A percentile compares a stretch with the other conserved stretches of the same genome.
Conservation (phyloP, 805 yeast genomes). For the Cyberlindnera saturnus region DNA sequence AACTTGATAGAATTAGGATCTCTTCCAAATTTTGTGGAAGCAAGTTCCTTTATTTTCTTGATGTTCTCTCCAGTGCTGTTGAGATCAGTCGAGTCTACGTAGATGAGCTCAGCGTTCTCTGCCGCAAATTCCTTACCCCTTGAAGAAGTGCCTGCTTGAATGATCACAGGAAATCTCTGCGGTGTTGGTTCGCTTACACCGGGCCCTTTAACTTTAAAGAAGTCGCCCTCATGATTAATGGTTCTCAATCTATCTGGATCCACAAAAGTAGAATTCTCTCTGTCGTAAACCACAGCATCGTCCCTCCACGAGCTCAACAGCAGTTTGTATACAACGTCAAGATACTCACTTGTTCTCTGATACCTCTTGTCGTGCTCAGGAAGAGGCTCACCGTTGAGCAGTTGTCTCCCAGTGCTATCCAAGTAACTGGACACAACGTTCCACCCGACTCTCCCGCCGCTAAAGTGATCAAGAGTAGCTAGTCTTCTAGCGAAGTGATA, state of each 20-base stretch:
- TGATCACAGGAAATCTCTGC: constrained; percentile 37
- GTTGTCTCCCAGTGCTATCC: constrained; percentile 31
- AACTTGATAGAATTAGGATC: constrained; percentile 33
- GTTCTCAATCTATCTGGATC: constrained; percentile 31
- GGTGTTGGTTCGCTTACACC: constrained; percentile 36
- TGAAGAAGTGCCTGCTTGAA: constrained; percentile 39
- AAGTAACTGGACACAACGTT: constrained; percentile 35
- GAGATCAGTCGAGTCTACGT: constrained; percentile 28
- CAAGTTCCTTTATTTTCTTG: constrained; percentile 29
- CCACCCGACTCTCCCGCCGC: constrained; percentile 38
- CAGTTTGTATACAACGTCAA: constrained; percentile 31
- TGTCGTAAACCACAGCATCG: constrained; percentile 23
- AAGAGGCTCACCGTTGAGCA: constrained; percentile 28
- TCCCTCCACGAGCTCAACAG: constrained; percentile 34
- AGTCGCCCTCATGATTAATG: constrained; percentile 33
- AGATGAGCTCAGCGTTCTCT: constrained; percentile 36
- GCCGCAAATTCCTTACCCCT: constrained; percentile 38
- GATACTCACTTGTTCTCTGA: constrained; percentile 30
- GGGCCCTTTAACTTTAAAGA: constrained; percentile 25
- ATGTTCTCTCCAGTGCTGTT: constrained; percentile 27
- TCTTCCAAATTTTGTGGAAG: constrained; percentile 31
- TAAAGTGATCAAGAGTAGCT: constrained; percentile 35
- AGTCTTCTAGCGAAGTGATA: constrained; percentile 33
- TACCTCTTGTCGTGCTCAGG: constrained; percentile 36
- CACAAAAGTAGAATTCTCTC: constrained; percentile 21